Conservation (phyloP, 371 early-diverging fungal species). For the Polyrhizophydium stewartii region DNA sequence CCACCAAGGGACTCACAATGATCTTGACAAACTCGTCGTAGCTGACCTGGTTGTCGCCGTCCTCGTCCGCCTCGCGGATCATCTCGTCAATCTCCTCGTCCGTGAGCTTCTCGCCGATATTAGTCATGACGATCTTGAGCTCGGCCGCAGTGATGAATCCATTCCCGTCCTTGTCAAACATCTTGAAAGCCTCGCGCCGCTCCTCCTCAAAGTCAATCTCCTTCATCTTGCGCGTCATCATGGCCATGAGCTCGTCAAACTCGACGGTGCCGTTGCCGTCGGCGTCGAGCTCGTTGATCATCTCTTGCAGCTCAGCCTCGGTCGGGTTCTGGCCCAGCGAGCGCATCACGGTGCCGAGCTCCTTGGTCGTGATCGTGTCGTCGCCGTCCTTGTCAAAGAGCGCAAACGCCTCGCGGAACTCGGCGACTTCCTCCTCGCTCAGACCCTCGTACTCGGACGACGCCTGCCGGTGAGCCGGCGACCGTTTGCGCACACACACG, state of each 20-base stretch:
- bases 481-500: neutral
- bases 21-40: constrained; percentile 92
- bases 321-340: constrained; percentile 68
- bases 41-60: constrained; percentile 58
- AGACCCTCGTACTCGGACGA: constrained; percentile 29
- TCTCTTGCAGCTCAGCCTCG: constrained; percentile 46
- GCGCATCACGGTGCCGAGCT: constrained; percentile 86
- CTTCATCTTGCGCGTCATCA: constrained; percentile 79
- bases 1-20: constrained; percentile 55
- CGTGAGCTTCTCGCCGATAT: constrained; percentile 89
- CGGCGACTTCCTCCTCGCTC: constrained; percentile 90
- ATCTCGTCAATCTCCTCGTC: constrained; percentile 93
- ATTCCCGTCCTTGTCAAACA: constrained; percentile 94
- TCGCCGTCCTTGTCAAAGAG: constrained; percentile 82
- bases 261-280: constrained; percentile 89
- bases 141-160: constrained; percentile 91
- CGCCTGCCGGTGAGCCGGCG: neutral
- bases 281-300: constrained; percentile 85
- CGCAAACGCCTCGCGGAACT: constrained; percentile 78
- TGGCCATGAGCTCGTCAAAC: constrained; percentile 83
- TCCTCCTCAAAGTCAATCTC: constrained; percentile 77
- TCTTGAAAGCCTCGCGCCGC: constrained; percentile 94
- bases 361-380: constrained; percentile 71
- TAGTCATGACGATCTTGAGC: constrained; percentile 91
- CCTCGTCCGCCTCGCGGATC: constrained; percentile 52